These are phyloP conservation scores for Bipolaris bicolor DNA, from an alignment of 2,329 filamentous ascomycete genomes.

Conservation along the genomic window DNA sequence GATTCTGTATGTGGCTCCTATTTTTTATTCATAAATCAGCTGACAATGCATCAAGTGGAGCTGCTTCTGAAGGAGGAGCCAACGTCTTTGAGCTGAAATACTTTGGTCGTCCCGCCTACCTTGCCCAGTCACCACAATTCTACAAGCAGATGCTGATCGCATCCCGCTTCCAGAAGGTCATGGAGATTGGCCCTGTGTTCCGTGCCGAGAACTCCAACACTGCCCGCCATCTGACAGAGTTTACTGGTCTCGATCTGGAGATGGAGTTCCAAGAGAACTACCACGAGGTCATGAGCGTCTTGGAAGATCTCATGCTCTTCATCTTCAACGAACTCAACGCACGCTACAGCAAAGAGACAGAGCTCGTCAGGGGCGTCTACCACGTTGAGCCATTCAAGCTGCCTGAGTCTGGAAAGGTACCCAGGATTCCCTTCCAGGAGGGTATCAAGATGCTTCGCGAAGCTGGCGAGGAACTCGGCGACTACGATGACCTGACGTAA, in stretches of 20 bases:
- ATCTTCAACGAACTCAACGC: slow-evolving; percentile 78
- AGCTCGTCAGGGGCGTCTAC: slow-evolving; percentile 72
- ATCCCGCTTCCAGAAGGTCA: slow-evolving; percentile 76
- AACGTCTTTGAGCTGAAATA: slow-evolving; percentile 92
- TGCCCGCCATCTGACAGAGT: slow-evolving; percentile 84
- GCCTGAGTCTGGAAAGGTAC: slow-evolving; percentile 74
- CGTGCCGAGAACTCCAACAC: slow-evolving; percentile 87
- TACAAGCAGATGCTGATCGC: slow-evolving; percentile 90
- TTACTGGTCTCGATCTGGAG: slow-evolving; percentile 86
- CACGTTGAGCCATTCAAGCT: slow-evolving; percentile 79
- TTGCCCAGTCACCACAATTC: slow-evolving; percentile 82
- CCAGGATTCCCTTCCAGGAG: slow-evolving; percentile 78
- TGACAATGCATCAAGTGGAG: slow-evolving; percentile 55
- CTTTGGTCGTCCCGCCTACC: slow-evolving; percentile 81
- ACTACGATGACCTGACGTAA: slow-evolving; percentile 76
- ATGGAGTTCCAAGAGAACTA: slow-evolving; percentile 86
- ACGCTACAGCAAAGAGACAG: slow-evolving; percentile 73
- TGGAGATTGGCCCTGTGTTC: slow-evolving; percentile 81
- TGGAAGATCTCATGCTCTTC: slow-evolving; percentile 76
- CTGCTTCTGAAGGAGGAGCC: slow-evolving; percentile 88
- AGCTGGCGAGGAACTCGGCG: slow-evolving; percentile 75
- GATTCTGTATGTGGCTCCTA: slow-evolving; percentile 30
- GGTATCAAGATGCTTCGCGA: slow-evolving; percentile 78
- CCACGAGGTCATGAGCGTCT: slow-evolving; percentile 72
- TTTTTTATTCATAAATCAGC: background rate